phyloP scores from a whole-genome alignment of 805 yeast species.

The Zygoascus tannicola region DNA sequence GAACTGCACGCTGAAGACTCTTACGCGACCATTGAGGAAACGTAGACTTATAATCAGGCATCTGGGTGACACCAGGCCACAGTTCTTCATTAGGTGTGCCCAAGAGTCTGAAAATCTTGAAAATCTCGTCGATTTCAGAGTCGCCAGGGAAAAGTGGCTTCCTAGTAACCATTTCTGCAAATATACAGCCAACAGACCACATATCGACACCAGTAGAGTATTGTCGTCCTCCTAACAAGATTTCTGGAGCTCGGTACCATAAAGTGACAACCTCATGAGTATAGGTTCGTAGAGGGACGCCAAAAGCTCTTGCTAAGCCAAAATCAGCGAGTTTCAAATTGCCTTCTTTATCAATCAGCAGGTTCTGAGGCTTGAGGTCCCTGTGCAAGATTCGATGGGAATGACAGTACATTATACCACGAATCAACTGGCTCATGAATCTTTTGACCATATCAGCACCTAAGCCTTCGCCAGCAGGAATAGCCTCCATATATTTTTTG shows the following conservation, averaged over 20 bases:
- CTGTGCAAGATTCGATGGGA: conserved; percentile 90
- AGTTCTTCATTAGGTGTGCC: conserved; percentile 90
- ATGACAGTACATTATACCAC: conserved; percentile 90
- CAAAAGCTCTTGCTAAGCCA: conserved; percentile 94
- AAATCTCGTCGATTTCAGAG: conserved; percentile 94
- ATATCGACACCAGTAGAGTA: conserved; percentile 97
- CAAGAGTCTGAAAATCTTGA: conserved; percentile 80
- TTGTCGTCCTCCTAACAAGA: conserved; percentile 89
- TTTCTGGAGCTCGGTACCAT: conserved; percentile 97
- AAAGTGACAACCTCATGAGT: conserved; percentile 97
- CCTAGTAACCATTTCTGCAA: conserved; percentile 96
- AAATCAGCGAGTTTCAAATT: conserved; percentile 86
- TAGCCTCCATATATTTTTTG: conserved; percentile 93
- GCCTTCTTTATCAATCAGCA: conserved; percentile 91
- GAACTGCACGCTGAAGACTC: conserved; percentile 58
- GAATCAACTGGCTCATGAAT: conserved; percentile 84
- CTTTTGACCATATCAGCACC: conserved; percentile 86
- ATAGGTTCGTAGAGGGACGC: conserved; percentile 92
- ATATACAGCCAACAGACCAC: conserved; percentile 98
- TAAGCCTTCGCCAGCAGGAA: conserved; percentile 82
- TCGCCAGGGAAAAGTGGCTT: conserved; percentile 96
- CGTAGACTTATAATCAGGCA: conserved; percentile 89
- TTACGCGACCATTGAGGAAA: conserved; percentile 85
- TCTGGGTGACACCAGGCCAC: conserved; percentile 89
- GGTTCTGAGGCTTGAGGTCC: conserved; percentile 93